Conservation (phyloP, 768 basidiomycete species). For the Sarcodon sp. region DNA sequence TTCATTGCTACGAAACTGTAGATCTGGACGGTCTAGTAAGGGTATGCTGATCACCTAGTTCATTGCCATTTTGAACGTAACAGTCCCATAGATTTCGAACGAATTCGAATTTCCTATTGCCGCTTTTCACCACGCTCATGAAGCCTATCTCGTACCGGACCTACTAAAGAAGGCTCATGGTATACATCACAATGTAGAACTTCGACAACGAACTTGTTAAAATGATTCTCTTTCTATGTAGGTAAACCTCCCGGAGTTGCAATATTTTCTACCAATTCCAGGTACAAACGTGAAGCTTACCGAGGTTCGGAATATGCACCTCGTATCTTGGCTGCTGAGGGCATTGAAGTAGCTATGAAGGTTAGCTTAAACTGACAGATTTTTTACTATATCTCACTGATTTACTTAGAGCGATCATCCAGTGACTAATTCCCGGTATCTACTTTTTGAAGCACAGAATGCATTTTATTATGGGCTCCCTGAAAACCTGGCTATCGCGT, state of each 20-base stretch:
- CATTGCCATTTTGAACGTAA: background rate
- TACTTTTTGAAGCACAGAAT: constrained; percentile 48
- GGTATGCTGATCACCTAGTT: constrained; percentile 7
- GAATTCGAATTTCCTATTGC: constrained; percentile 82
- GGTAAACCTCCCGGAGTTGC: constrained; percentile 60
- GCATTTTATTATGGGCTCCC: constrained; percentile 64
- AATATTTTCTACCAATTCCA: constrained; percentile 67
- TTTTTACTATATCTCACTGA: background rate
- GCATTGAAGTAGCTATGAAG: constrained; percentile 51
- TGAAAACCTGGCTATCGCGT: constrained; percentile 48
- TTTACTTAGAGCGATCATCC: constrained; percentile 30
- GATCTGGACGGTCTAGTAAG: constrained; percentile 39
- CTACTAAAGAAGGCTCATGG: constrained; percentile 60
- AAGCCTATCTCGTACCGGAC: constrained; percentile 82
- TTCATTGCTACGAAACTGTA: constrained; percentile 52
- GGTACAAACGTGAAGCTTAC: constrained; percentile 55
- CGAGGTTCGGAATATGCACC: constrained; percentile 54
- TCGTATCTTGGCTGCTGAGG: constrained; percentile 42
- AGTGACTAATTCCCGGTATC: constrained; percentile 39
- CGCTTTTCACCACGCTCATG: constrained; percentile 81
- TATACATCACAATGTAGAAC: background rate
- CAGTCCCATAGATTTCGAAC: constrained; percentile 53
- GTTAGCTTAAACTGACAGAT: constrained; percentile 12
- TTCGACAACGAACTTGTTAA: background rate
- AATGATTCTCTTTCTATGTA: constrained; percentile 7